Percentiles rank a stretch among this genome's conserved stretches.
phyloP scores from a whole-genome alignment of 2,329 filamentous ascomycete genomes.

The Phialemonium atrogriseum region DNA sequence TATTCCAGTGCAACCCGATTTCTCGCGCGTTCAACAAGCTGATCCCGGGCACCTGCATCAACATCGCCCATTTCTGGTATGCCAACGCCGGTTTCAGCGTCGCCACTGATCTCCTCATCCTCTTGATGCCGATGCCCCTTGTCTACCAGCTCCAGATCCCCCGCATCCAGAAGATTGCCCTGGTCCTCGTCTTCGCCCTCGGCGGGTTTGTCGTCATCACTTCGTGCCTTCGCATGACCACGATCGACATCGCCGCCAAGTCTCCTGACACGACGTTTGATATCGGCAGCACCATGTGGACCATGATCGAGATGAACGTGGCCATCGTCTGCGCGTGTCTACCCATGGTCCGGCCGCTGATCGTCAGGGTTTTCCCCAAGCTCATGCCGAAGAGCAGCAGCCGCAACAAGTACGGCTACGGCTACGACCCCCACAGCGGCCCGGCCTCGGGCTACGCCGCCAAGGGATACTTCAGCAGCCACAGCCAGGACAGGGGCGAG shows the following conservation, averaged over 20 bases:
- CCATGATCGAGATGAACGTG: constrained; percentile 28
- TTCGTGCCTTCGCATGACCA: constrained; percentile 28
- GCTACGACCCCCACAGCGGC: too few species aligned
- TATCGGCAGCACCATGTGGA: constrained; percentile 25
- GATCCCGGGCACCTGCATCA: constrained; percentile 21
- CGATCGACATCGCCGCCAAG: constrained; percentile 22
- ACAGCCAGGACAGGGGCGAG: constrained; percentile 8
- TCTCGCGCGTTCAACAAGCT: constrained; percentile 18
- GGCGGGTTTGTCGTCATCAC: constrained; percentile 27
- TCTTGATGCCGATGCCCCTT: constrained; percentile 30
- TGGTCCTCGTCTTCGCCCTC: constrained; percentile 30
- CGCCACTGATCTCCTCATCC: constrained; percentile 29
- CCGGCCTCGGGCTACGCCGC: constrained; percentile 7
- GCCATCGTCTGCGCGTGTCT: constrained; percentile 27
- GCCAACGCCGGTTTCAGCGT: constrained; percentile 33
- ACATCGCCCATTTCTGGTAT: constrained; percentile 31
- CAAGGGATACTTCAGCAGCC: constrained; percentile 6
- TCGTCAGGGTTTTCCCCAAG: constrained; percentile 16
- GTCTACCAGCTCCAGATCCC: constrained; percentile 30
- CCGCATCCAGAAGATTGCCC: constrained; percentile 25
- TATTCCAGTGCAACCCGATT: constrained; percentile 24
- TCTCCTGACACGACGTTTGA: constrained; percentile 20
- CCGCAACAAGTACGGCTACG: constrained; percentile 4
- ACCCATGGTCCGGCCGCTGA: constrained; percentile 19
- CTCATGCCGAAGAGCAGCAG: constrained; percentile 13